phyloP scores from a whole-genome alignment of 2,329 filamentous ascomycete genomes.

The Escovopsis sp. region DNA sequence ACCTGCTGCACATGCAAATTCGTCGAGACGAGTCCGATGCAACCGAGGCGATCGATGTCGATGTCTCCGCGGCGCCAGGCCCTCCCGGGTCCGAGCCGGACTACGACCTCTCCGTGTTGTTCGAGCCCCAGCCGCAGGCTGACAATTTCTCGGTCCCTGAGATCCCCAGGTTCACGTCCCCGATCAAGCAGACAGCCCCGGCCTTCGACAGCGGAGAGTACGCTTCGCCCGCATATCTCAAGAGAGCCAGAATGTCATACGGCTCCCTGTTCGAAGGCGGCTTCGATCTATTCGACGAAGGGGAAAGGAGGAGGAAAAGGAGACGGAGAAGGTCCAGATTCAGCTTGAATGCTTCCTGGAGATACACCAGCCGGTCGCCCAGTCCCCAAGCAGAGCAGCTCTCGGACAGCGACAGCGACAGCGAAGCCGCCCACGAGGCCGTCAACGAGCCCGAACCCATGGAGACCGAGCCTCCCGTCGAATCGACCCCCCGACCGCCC shows the following conservation, averaged over 20 bases:
- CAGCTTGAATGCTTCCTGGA: slow-evolving; percentile 57
- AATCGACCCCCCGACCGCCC: slow-evolving; percentile 10
- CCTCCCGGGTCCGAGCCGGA: slow-evolving; percentile 3
- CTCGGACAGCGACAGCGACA: slow-evolving; percentile 10
- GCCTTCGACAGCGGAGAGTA: slow-evolving; percentile 30
- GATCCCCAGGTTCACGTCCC: slow-evolving; percentile 6
- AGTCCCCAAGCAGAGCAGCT: slow-evolving; percentile 44
- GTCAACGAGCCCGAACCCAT: neutral
- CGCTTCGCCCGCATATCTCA: slow-evolving; percentile 67
- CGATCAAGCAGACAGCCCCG: slow-evolving; percentile 21
- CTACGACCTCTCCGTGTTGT: neutral
- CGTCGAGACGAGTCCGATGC: slow-evolving; percentile 29
- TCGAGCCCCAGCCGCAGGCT: neutral
- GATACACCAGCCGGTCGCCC: slow-evolving; percentile 54
- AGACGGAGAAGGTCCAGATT: slow-evolving; percentile 55
- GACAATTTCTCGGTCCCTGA: slow-evolving; percentile 2
- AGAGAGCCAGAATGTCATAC: slow-evolving; percentile 53
- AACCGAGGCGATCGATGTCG: slow-evolving; percentile 36
- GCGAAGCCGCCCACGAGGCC: too few relatives aligned
- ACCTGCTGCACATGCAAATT: slow-evolving; percentile 32
- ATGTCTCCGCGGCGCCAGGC: slow-evolving; percentile 12
- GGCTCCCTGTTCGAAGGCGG: slow-evolving; percentile 49
- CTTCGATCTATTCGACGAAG: slow-evolving; percentile 53
- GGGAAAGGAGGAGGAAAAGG: slow-evolving; percentile 21
- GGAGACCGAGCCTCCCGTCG: neutral